These are phyloP conservation scores for Microthyrium microscopicum DNA, from an alignment of 2,329 filamentous ascomycete species.

Conservation along the genomic window DNA sequence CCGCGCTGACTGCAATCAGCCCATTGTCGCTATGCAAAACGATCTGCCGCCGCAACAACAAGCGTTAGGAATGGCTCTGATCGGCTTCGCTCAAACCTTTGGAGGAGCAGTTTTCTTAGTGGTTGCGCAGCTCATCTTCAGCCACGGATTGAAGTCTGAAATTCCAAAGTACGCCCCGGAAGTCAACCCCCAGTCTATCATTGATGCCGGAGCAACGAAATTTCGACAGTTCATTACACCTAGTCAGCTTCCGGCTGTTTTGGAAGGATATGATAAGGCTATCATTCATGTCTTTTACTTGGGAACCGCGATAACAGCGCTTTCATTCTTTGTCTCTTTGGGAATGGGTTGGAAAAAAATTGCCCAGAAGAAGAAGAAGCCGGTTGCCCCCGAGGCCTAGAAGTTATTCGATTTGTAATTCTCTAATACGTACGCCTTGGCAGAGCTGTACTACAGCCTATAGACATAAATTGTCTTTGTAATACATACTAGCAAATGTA, in stretches of 20 bases:
- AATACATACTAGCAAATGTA: too few relatives aligned
- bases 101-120: conserved; percentile 49
- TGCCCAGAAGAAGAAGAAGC: too few relatives aligned
- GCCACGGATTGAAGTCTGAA: conserved; percentile 41
- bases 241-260: conserved; percentile 19
- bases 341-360: conserved; percentile 4
- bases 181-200: conserved; percentile 20
- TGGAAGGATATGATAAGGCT: conserved; percentile 28
- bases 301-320: not conserved
- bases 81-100: conserved; percentile 45
- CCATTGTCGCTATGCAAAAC: conserved; percentile 33
- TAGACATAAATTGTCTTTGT: too few relatives aligned
- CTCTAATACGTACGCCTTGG: too few relatives aligned
- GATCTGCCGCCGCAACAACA: conserved; percentile 13
- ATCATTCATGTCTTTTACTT: conserved; percentile 13
- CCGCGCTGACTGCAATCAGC: conserved; percentile 12
- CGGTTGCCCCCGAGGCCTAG: too few relatives aligned
- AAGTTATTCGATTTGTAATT: too few relatives aligned
- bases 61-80: conserved; percentile 15
- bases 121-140: conserved; percentile 50
- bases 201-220: conserved; percentile 19
- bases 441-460: too few relatives aligned
- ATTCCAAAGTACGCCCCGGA: conserved; percentile 28
- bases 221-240: conserved; percentile 4
- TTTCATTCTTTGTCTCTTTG: not conserved